Conservation (phyloP, 2,329 filamentous ascomycete species). For the Pseudocercospora fuligena region DNA sequence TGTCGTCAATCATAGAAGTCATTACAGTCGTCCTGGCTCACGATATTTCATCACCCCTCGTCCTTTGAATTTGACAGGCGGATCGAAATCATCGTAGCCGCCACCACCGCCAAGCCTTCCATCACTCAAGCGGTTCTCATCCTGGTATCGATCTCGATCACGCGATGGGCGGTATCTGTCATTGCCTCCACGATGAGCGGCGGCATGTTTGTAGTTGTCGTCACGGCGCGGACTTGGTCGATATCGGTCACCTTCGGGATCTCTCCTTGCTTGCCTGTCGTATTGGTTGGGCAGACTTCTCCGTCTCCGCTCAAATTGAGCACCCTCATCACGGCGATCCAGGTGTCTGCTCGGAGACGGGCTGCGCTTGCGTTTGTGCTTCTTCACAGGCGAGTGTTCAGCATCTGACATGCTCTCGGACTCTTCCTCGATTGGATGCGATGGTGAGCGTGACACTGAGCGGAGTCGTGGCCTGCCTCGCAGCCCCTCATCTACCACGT, state of each 20-base stretch:
- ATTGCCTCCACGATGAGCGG: slow-evolving; percentile 22
- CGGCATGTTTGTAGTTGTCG: slow-evolving; percentile 28
- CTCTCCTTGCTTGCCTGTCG: slow-evolving; percentile 8
- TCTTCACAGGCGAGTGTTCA: slow-evolving; percentile 33
- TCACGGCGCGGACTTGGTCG: slow-evolving; percentile 38
- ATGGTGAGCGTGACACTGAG: slow-evolving; percentile 36
- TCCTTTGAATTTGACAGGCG: slow-evolving; percentile 47
- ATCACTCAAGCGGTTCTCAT: slow-evolving; percentile 46
- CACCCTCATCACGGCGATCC: slow-evolving; percentile 29
- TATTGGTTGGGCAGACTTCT: slow-evolving; percentile 47
- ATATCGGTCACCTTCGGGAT: slow-evolving; percentile 32
- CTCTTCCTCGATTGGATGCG: slow-evolving; percentile 38
- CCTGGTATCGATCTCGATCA: slow-evolving; percentile 26
- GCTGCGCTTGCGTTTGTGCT: slow-evolving; percentile 44
- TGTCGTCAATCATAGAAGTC: slow-evolving; percentile 1
- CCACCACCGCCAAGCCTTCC: slow-evolving; percentile 31
- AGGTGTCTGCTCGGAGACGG: slow-evolving; percentile 39
- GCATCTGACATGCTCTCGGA: slow-evolving; percentile 24
- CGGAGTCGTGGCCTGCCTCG: slow-evolving; percentile 42
- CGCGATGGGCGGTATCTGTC: slow-evolving; percentile 35
- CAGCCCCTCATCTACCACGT: slow-evolving; percentile 42
- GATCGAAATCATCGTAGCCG: slow-evolving; percentile 35
- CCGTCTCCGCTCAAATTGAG: slow-evolving; percentile 36
- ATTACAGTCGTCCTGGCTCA: slow-evolving; percentile 35
- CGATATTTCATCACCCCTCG: slow-evolving; percentile 47